Conservation (phyloP, 345 rosid genomes). For the Erysimum cheiranthoides region DNA sequence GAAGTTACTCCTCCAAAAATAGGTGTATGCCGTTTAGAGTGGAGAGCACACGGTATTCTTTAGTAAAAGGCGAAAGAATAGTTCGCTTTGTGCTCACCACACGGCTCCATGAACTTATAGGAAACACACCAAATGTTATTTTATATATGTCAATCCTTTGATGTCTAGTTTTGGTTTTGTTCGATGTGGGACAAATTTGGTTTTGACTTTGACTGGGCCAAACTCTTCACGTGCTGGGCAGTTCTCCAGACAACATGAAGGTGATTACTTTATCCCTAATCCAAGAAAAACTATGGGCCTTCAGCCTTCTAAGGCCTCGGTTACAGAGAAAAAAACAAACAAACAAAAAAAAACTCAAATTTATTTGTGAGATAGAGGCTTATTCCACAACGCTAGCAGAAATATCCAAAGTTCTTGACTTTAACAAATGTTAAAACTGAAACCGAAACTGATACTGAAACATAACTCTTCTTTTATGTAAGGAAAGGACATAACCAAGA, state of each 20-base stretch:
- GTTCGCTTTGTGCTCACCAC: slow-evolving; percentile 51
- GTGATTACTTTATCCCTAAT: no score
- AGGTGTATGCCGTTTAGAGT: slow-evolving; percentile 21
- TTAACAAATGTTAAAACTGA: neutral
- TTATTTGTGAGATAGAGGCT: no score
- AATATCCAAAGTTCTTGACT: neutral
- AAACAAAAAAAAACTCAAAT: no score
- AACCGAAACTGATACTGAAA: no score
- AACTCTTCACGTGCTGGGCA: neutral
- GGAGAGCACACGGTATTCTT: slow-evolving; percentile 57
- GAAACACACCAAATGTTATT: no score
- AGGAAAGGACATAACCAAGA: no score
- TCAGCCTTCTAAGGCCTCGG: no score
- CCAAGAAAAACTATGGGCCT: no score
- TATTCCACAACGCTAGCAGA: neutral
- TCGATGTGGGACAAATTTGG: slow-evolving; percentile 15
- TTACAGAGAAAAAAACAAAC: no score
- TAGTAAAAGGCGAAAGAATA: slow-evolving; percentile 75
- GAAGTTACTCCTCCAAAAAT: slow-evolving; percentile 38
- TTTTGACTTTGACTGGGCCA: neutral
- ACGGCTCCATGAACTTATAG: slow-evolving; percentile 43
- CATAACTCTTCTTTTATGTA: no score
- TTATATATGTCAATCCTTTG: no score
- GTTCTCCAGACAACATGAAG: neutral
- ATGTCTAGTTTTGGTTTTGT: neutral